Evolutionary conservation across 2,329 filamentous ascomycete genomes (phyloP), one percentile per base, ranked within the genome.

Genomic region (Myriosclerotinia curreyana): DNA sequence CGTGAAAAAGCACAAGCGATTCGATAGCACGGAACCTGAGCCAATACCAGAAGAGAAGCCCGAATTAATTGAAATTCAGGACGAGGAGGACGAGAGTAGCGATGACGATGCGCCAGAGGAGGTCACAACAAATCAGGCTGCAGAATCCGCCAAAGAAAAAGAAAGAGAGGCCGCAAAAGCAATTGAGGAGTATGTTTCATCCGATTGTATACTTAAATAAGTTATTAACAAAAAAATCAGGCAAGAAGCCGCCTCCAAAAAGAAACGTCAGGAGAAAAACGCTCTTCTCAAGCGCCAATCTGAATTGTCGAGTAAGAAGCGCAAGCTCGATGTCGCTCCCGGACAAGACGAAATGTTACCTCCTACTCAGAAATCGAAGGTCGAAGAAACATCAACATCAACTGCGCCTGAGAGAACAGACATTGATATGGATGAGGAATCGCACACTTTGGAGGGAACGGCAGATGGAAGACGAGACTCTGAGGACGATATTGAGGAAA

Each of bases 51-150:
- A 62, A 22, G 25, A 36, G 8, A 46, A 61, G 31, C 28, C 52
- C 5, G 60, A 62, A 36, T 40, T 17, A 2, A 49, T 49, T 20
- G 46, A 67, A 3, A 15, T 25, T 7, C 15, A 22, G n/a, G 60
- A 59, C 5, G 36, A 58, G 11, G 67, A 66, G 6, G 69, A 69
- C 6, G 68, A 67, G 36, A 64, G 62, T n/a, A 72, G 71, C 53
- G 73, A 74, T 31, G 70, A 74, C 58, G 73, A 74, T 64, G 72
- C 72, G 14, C 73, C 73, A 49, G 72, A 74, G 60, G 71, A 69
- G 28, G 67, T 74, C 49, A 69, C 66, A 17, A 67, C 64, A 11
- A 62, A 72, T 55, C 68, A 70, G 36, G 72, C 73, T 38, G 64
- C 65, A 17, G 54, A 71, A 31, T 64, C 58, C 31, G 64, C 67